A percentile compares a stretch with the other conserved stretches of the same genome.
phyloP scores from a whole-genome alignment of 345 rosid species.

The Eutrema yunnanense region DNA sequence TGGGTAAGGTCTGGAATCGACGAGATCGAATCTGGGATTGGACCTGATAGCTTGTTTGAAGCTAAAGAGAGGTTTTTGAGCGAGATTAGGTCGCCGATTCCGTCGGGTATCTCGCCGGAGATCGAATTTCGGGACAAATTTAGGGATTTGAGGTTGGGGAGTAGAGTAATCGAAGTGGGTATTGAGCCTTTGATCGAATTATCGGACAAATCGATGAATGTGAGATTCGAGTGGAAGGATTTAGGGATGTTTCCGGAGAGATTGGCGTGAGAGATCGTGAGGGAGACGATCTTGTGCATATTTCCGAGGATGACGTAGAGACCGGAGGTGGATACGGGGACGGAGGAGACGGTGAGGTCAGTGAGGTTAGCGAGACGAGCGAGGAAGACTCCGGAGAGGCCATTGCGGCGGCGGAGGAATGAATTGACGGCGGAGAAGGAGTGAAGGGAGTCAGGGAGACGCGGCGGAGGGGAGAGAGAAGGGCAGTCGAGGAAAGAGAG shows the following conservation, averaged over 20 bases:
- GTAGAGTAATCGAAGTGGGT: conserved; percentile 61
- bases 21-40: conserved; percentile 73
- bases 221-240: conserved; percentile 45
- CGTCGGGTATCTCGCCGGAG: conserved; percentile 59
- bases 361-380: conserved; percentile 71
- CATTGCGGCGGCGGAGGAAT: conserved; percentile 55
- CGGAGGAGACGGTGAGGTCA: conserved; percentile 56
- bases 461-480: conserved; percentile 38
- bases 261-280: conserved; percentile 62
- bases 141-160: conserved; percentile 55
- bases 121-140: conserved; percentile 61
- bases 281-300: conserved; percentile 48
- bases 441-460: conserved; percentile 62
- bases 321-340: conserved; percentile 60
- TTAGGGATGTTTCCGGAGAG: conserved; percentile 60
- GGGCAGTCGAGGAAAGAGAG: conserved; percentile 75
- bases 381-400: conserved; percentile 63
- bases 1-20: conserved; percentile 63
- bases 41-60: conserved; percentile 76
- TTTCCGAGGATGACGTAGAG: conserved; percentile 74
- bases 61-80: conserved; percentile 62
- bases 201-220: conserved; percentile 73
- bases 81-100: conserved; percentile 61
- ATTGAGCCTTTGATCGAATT: conserved; percentile 64
- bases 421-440: conserved; percentile 55